Evolutionary conservation across 495 filamentous ascomycete genomes (phyloP), one percentile per base, ranked within the genome.

Genomic region (Xylaria cubensis): DNA sequence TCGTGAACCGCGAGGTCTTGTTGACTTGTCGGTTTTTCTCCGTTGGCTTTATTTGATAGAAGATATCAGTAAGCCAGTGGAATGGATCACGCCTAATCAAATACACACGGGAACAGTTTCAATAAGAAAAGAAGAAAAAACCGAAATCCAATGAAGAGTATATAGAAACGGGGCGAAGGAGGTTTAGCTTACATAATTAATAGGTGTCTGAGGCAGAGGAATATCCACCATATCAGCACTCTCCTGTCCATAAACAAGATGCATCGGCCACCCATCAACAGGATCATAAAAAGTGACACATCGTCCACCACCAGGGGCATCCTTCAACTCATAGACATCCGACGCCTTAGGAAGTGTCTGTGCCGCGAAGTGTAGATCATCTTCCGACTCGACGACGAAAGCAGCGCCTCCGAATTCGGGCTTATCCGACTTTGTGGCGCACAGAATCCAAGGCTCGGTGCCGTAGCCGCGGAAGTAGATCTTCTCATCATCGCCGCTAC

Each of bases 401-500:
- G 80, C 83, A 0, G 82, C 82, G 4, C 89, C 88, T 2, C 87
- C 84, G 70, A 88, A 91, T 66, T 84, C 81, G 53, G 83, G 50
- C 78, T 85, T 84, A 36, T 82, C 78, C 0, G 84, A 82, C 58
- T 85, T 84, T 32, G 78, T 79, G 58, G 85, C 81, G 70, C 84
- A 86, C 42, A 89, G 81, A 8, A 90, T 79, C 73, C 87, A 90
- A 19, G 87, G 89, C 64, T 90, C 88, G n/a, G 78, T 79, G 10
- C 89, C 88, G 75, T 89, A 90, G 8, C 89, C 89, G 39, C 88
- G 82, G 78, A 83, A 90, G 81, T 86, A 90, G 13, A 88, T 85
- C 65, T 84, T 84, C 36, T 77, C 75, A 3, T 24, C 46, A 8
- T 44, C 59, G 46, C 5, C 34, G 63, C 85, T 79, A 34, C 84